Conservation (phyloP, 192 early-diverging fungal species). For the Powellomyces hirtus region DNA sequence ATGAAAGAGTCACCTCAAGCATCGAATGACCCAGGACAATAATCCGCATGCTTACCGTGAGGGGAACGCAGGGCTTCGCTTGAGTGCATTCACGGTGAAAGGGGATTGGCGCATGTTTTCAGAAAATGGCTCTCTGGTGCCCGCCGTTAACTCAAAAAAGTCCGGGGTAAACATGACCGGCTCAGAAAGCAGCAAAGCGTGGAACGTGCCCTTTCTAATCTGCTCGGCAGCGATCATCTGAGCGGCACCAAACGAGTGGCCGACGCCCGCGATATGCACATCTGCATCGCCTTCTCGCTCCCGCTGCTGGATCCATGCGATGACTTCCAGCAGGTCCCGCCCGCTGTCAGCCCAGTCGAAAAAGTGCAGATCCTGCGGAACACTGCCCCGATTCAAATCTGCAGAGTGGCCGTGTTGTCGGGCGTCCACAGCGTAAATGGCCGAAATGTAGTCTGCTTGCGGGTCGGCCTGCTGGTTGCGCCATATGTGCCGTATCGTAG, state of each 20-base stretch:
- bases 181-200: constrained; percentile 10
- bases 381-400: constrained; percentile 35
- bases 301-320: background rate
- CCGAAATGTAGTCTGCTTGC: constrained; percentile 26
- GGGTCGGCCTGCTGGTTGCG: background rate
- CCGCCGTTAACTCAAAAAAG: background rate
- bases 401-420: constrained; percentile 62
- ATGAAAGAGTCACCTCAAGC: background rate
- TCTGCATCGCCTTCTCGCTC: too few relatives aligned
- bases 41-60: background rate
- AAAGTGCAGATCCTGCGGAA: constrained; percentile 14
- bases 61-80: constrained; percentile 13
- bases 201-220: constrained; percentile 25
- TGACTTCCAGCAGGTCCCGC: constrained; percentile 45
- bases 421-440: constrained; percentile 50
- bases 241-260: constrained; percentile 55
- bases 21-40: background rate
- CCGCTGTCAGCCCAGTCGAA: constrained; percentile 51
- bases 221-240: constrained; percentile 23
- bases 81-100: background rate
- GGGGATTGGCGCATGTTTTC: background rate
- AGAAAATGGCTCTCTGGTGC: background rate
- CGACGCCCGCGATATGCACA: constrained; percentile 50
- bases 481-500: constrained; percentile 41
- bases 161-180: constrained; percentile 18